phyloP scores from a whole-genome alignment of 805 yeast species.

The Hanseniaspora thailandica region DNA sequence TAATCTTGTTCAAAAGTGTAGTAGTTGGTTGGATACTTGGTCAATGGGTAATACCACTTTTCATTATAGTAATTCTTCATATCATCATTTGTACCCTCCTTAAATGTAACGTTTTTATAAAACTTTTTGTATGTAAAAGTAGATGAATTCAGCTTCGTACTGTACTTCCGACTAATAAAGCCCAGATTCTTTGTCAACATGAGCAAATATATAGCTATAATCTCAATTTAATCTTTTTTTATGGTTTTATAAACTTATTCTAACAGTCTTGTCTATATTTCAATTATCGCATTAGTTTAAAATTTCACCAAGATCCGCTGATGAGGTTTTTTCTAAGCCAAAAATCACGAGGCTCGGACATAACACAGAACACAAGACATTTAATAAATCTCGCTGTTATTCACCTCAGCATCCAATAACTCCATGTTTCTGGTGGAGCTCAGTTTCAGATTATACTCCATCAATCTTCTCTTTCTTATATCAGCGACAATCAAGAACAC shows the following conservation, averaged over 20 bases:
- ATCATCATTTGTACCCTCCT: constrained; percentile 4
- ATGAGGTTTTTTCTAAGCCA: not conserved
- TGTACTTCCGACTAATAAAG: not conserved
- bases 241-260: too few species aligned
- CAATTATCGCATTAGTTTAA: too few species aligned
- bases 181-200: not conserved
- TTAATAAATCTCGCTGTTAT: constrained; percentile 12
- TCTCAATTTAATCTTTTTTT: too few species aligned
- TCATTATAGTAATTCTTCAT: constrained; percentile 2
- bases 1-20: not conserved
- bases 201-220: not conserved
- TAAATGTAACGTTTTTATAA: not conserved
- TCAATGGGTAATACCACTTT: constrained; percentile 9
- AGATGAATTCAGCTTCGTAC: not conserved
- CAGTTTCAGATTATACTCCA: constrained; percentile 1
- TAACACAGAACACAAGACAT: not conserved
- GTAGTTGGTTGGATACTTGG: constrained; percentile 4
- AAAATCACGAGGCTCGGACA: not conserved
- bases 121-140: not conserved
- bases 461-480: constrained; percentile 2
- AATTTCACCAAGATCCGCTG: too few species aligned
- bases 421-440: not conserved
- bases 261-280: too few species aligned
- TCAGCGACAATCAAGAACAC: not conserved
- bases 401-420: constrained; percentile 7